Base-by-base conservation (phyloP, 2,329 filamentous ascomycete species). In the Stachybotrys chartarum region DNA sequence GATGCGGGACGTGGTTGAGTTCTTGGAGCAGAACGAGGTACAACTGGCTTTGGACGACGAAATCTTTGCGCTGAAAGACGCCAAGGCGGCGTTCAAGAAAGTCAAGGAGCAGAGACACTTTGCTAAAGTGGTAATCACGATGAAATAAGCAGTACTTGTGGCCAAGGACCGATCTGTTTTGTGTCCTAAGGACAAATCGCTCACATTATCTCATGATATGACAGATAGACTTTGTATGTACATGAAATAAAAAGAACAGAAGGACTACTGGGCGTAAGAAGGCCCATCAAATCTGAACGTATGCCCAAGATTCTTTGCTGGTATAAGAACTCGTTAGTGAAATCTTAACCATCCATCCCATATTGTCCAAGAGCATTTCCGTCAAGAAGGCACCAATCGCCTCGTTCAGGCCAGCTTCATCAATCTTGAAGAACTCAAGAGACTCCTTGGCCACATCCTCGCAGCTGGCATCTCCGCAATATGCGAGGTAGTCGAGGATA, bases 1-100 rank as follows among this genome's bases (percentile, higher is more conserved):
- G 50, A 39, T 52, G 32, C 30, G 50, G 30, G 50, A 52, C 35
- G 18, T 52, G 50, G n/a, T 52, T 52, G 31, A 35, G 30, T 52
- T 52, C 17, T 11, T 52, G n/a, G 50, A 52, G 50, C 6, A 16
- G 32, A 52, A 42, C 35, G 50, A 24, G 4, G 32, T 52, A 5
- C 39, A 52, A 32, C 50, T n/a, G 12, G 50, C 50, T 7, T n/a
- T 52, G 6, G 50, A 52, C 32, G 50, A 52, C 32, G 14, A 52
- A 39, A 32, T 42, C 30, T 52, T 52, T 30, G 14, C 50, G 31
- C 17, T 52, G 50, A 24, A 17, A 16, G 31, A 39, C 14, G 30
- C 32, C 6, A 52, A 52, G 50, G 50, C 14, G 4, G 50, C 31
- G n/a, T 52, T 17, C n/a, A 18, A 52, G 31, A 31, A 32, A 32